These are phyloP conservation scores for Diaporthe helianthi DNA, from an alignment of 2,329 filamentous ascomycete species.

Conservation along the genomic window DNA sequence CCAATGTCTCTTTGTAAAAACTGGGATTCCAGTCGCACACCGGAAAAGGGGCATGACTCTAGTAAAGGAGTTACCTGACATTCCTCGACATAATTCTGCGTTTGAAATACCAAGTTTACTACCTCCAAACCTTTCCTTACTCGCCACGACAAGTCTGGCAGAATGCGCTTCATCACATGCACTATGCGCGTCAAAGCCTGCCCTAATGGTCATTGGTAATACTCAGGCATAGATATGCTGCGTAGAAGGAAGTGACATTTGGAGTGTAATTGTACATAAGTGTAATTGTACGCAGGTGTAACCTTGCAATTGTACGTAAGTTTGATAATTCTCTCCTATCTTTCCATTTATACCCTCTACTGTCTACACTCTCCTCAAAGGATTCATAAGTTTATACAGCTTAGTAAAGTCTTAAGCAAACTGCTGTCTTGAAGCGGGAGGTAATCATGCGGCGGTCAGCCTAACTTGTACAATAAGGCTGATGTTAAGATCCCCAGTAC, in stretches of 20 bases:
- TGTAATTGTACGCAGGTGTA: not conserved
- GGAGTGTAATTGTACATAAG: not conserved
- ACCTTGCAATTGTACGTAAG: no score
- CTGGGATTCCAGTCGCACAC: not conserved
- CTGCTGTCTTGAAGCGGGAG: not conserved
- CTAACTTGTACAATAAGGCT: not conserved
- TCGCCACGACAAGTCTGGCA: not conserved
- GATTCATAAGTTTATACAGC: accelerated
- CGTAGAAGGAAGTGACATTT: conserved; percentile 2
- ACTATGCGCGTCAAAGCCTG: not conserved
- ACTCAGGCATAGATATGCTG: not conserved
- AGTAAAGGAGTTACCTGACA: not conserved
- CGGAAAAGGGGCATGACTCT: not conserved
- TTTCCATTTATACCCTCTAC: not conserved
- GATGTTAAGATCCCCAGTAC: no score
- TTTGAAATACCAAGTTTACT: not conserved
- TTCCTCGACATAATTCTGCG: not conserved
- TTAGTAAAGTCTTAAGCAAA: not conserved
- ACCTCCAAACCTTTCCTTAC: not conserved
- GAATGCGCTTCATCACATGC: not conserved
- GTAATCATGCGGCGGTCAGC: not conserved
- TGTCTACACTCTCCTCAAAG: not conserved
- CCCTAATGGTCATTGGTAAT: not conserved
- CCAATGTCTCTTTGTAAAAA: not conserved
- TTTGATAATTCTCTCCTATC: not conserved